These are phyloP conservation scores for Apostasia shenzhenica DNA, from an alignment of 106 monocot species.

Conservation along the genomic window DNA sequence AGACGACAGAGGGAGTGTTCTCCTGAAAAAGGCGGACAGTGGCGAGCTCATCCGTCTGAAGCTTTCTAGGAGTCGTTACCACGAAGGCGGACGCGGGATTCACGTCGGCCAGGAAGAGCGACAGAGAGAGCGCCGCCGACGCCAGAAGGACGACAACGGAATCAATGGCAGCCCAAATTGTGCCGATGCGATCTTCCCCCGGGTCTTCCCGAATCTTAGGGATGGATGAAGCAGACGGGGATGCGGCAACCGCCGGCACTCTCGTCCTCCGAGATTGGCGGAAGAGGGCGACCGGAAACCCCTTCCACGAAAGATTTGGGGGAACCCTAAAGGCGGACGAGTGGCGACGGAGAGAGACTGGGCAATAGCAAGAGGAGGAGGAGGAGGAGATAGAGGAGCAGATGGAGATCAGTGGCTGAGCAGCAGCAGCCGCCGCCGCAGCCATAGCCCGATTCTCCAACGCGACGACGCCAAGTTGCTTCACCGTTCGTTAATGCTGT, in stretches of 20 bases:
- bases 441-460: background rate
- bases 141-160: constrained; percentile 39
- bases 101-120: constrained; percentile 37
- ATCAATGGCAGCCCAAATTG: background rate
- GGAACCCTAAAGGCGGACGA: background rate
- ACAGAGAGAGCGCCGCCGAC: constrained; percentile 55
- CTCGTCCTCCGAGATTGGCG: background rate
- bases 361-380: background rate
- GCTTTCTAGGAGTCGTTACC: constrained; percentile 49
- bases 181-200: background rate
- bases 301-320: background rate
- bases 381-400: background rate
- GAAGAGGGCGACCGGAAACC: no score
- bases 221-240: background rate
- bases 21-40: constrained; percentile 88
- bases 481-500: background rate
- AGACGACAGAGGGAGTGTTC: constrained; percentile 96
- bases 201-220: background rate
- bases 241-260: background rate
- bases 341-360: background rate
- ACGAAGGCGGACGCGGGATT: constrained; percentile 67
- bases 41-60: constrained; percentile 91
- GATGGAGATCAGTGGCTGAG: constrained; percentile 3
- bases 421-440: constrained; percentile 8
- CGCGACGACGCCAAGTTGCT: background rate